Conservation (phyloP, 2,329 filamentous ascomycete genomes). For the Sclerotinia borealis region DNA sequence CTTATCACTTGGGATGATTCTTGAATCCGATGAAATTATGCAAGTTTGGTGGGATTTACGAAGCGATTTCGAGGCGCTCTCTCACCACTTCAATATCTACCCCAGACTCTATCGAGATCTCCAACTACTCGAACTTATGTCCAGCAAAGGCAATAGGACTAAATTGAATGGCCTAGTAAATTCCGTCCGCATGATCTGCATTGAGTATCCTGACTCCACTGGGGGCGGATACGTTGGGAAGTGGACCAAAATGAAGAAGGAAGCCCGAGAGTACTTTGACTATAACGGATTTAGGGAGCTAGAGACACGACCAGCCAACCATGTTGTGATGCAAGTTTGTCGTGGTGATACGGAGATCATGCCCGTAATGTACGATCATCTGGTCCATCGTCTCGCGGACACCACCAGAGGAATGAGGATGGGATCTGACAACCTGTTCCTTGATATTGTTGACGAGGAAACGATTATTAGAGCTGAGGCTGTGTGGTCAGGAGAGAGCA, state of each 20-base stretch:
- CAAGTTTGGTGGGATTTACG: background rate
- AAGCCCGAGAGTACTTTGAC: background rate
- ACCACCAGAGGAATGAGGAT: background rate
- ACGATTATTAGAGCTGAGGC: background rate
- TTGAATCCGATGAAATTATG: background rate
- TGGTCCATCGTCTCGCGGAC: background rate
- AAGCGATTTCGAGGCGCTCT: conserved; percentile 1
- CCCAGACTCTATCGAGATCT: background rate
- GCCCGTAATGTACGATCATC: background rate
- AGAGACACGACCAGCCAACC: background rate
- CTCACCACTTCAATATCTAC: background rate
- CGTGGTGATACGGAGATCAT: background rate
- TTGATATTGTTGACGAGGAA: background rate
- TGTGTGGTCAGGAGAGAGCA: background rate
- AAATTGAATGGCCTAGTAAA: background rate
- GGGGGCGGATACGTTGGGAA: background rate
- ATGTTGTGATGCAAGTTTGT: background rate
- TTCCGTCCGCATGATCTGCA: background rate
- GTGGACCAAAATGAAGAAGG: background rate
- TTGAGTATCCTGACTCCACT: background rate
- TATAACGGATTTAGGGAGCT: background rate
- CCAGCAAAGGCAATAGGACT: background rate
- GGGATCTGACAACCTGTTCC: background rate
- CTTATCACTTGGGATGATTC: background rate
- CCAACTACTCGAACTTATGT: background rate